Base-by-base conservation (phyloP, 2,329 filamentous ascomycete genomes). In the Aspergillus thermomutatus region DNA sequence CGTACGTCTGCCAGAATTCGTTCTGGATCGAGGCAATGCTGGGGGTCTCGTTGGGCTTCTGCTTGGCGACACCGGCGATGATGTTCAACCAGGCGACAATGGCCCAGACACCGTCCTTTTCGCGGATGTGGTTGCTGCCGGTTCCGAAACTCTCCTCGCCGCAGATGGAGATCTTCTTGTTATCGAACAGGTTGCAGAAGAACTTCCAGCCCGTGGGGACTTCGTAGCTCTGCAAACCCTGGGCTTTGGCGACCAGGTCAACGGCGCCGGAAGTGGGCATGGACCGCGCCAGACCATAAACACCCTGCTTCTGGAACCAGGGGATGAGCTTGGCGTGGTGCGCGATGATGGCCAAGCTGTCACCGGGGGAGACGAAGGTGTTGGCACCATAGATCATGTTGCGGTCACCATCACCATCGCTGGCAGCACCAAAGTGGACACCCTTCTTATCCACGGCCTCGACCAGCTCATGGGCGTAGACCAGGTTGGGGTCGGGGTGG, bases 311-410 rank as follows among this genome's bases (percentile, higher is more conserved):
- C 83, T 93, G 88, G 86, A 99, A 99, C 82, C 96, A 99, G 57
- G 94, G 94, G 69, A 99, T 99, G 59, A 96, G 86, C 68, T 96
- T 86, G 66, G 94, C 92, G 75, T 99, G 89, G 82, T 99, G 94
- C 50, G 94, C 92, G 71, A 99, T 99, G 74, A 99, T 99, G 71
- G 94, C 94, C 69, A 99, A 82, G 70, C 91, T 96, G 82, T 99
- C 94, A 72, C 94, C 94, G 7, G 94, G 94, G 7, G 93, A 97
- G 60, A 99, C 94, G 72, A 99, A 99, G 47, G 89, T 87, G 70
- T 95, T 93, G 64, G 93, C 92, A 61, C 94, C 94, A 79, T 99
- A 99, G 72, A 99, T 99, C 94, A 99, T 99, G 86, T 99, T 99
- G 68, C 94, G 90, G 82, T 99, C 94, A 69, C 94, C 94, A 69